phyloP scores from a whole-genome alignment of 1,139 yeast species.

The Hyphopichia khmerensis region DNA sequence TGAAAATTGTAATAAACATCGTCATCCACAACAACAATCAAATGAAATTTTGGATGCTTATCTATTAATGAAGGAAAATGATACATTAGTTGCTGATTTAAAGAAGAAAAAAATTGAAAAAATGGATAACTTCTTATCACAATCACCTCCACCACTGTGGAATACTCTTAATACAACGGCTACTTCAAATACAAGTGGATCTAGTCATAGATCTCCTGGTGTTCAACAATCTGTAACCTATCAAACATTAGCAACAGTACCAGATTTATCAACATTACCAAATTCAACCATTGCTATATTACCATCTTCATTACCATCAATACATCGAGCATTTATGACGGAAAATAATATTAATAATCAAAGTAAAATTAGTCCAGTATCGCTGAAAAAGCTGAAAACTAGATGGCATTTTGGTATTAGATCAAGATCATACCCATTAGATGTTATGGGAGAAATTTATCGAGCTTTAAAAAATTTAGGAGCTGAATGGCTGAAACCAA shows the following conservation, averaged over 20 bases:
- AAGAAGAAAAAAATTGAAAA: slow-evolving; percentile 53
- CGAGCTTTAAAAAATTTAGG: slow-evolving; percentile 90
- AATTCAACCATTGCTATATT: slow-evolving; percentile 81
- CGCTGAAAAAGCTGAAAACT: slow-evolving; percentile 83
- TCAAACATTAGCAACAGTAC: slow-evolving; percentile 51
- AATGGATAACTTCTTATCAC: slow-evolving; percentile 51
- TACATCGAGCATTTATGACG: slow-evolving; percentile 91
- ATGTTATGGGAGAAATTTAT: slow-evolving; percentile 98
- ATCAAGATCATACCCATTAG: slow-evolving; percentile 93
- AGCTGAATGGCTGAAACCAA: slow-evolving; percentile 96
- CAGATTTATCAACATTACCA: slow-evolving; percentile 51
- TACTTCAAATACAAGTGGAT: slow-evolving; percentile 5
- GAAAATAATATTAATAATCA: slow-evolving; percentile 41
- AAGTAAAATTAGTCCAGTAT: slow-evolving; percentile 67
- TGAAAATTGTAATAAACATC: slow-evolving; percentile 41
- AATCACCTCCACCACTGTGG: slow-evolving; percentile 49
- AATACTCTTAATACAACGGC: slow-evolving; percentile 23
- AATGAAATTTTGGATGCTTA: slow-evolving; percentile 93
- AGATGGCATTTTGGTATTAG: slow-evolving; percentile 99
- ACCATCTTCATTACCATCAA: slow-evolving; percentile 91
- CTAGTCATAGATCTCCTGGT: slow-evolving; percentile 29
- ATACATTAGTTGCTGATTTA: slow-evolving; percentile 62
- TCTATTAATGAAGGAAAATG: slow-evolving; percentile 82
- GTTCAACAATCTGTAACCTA: slow-evolving; percentile 50
- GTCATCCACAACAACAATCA: slow-evolving; percentile 32